phyloP scores from a whole-genome alignment of 2,329 filamentous ascomycete species.

The Beauveria medogensis region DNA sequence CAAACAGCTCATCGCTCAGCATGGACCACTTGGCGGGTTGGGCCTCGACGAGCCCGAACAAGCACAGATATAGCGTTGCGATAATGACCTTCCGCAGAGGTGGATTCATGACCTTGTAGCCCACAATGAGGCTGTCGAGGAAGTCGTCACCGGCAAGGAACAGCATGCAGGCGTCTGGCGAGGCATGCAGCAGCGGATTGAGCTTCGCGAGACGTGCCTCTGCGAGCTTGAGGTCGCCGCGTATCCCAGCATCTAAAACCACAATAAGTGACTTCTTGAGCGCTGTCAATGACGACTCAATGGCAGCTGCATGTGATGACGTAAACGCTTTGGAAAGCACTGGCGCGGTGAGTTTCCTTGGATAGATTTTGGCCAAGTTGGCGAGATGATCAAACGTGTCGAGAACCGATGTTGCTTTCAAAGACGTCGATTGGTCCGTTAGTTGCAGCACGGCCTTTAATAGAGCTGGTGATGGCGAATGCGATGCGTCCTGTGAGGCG shows the following conservation, averaged over 20 bases:
- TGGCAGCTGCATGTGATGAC: constrained; percentile 31
- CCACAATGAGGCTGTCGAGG: constrained; percentile 63
- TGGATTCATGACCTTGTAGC: constrained; percentile 57
- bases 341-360: constrained; percentile 50
- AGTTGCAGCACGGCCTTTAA: constrained; percentile 59
- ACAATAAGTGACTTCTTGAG: constrained; percentile 56
- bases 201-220: constrained; percentile 48
- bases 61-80: constrained; percentile 65
- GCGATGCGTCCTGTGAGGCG: constrained; percentile 28
- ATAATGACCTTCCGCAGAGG: constrained; percentile 60
- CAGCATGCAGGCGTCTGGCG: constrained; percentile 47
- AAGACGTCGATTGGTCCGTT: constrained; percentile 45
- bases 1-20: constrained; percentile 76
- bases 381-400: constrained; percentile 60
- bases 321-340: constrained; percentile 44
- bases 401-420: constrained; percentile 35
- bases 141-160: constrained; percentile 84
- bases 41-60: constrained; percentile 61
- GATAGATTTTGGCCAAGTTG: constrained; percentile 59
- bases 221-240: constrained; percentile 44
- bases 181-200: constrained; percentile 57
- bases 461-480: constrained; percentile 34
- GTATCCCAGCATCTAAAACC: constrained; percentile 53
- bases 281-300: constrained; percentile 49
- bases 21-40: constrained; percentile 63